Conservation (phyloP, 345 rosid genomes). For the Eucalyptus curtisii region DNA sequence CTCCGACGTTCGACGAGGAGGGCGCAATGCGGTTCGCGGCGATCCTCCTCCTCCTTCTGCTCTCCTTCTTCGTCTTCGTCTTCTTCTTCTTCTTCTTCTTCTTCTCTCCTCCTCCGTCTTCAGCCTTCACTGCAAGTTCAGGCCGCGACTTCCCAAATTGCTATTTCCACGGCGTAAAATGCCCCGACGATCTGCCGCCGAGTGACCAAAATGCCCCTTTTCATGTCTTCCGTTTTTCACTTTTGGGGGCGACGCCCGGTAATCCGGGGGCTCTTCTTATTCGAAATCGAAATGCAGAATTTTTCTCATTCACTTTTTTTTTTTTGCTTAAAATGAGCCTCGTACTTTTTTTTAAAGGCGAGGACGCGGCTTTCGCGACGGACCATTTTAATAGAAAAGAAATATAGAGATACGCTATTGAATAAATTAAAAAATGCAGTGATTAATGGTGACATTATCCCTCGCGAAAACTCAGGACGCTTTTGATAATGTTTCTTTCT, state of each 20-base stretch:
- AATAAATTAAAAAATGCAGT: too few relatives aligned
- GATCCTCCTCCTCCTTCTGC: neutral
- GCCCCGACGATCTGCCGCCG: neutral
- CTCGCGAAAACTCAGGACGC: too few relatives aligned
- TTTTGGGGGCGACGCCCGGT: neutral
- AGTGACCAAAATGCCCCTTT: neutral
- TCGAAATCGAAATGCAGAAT: too few relatives aligned
- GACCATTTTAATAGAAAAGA: too few relatives aligned
- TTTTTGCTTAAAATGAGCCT: too few relatives aligned
- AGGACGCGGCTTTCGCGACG: too few relatives aligned
- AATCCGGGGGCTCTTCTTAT: neutral
- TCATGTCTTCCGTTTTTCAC: neutral
- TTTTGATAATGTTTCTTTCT: too few relatives aligned
- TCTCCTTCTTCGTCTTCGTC: neutral
- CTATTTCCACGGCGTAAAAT: neutral
- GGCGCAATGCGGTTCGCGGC: neutral
- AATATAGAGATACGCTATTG: neutral
- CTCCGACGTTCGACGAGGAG: neutral
- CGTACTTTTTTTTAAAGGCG: too few relatives aligned
- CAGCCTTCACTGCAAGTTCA: neutral
- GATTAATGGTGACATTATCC: accelerated
- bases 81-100: neutral
- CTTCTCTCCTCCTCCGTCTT: neutral
- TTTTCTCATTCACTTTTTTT: too few relatives aligned
- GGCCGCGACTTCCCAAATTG: neutral